Base-by-base conservation (phyloP, 1,139 yeast species). In the Debaryomycetaceae sp. region DNA sequence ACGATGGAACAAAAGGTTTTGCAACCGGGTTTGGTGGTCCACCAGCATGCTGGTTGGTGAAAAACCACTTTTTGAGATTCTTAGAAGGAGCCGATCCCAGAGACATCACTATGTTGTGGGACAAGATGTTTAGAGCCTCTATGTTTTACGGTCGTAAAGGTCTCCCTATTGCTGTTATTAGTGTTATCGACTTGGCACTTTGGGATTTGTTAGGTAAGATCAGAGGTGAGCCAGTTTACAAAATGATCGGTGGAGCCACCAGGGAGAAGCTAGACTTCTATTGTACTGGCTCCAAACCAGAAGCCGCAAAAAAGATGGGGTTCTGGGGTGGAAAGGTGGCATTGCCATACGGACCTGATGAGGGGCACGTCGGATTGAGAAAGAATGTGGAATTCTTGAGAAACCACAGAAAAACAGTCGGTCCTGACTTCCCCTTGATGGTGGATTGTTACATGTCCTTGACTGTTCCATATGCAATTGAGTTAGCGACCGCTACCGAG, bases 21-120 rank as follows among this genome's bases (percentile, higher is more conserved):
- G 78, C 78, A 24, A 74, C 79, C 37, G 79, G 78, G n/a, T 73
- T 74, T 52, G 79, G 79, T 37, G 79, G 79, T n/a, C 73, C 75
- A 42, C 69, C 73, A 27, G 77, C 76, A 5, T 72, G 78, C 53
- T 72, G 78, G 77, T 57, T 74, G 42, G 72, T 69, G 44, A 68
- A 70, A 49, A 56, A 70, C 44, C 79, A 74, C 55, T 74, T 75
- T 54, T 62, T 63, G 53, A 62, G 79, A 56, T 74, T 74, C 58
- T 52, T 74, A 36, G 55, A 67, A 39, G 76, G 74, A 38, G 69
- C 61, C 39, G 80, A 75, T 53, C 80, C 80, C 44, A 62, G 79
- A 55, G 68, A 72, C 55, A 54, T 63, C 42, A 74, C 71, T 51
- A 38, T 64, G 24, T 59, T 75, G 39, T 74, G 78, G 77, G 80